A percentile compares a stretch with the other conserved stretches of the same genome.
These are phyloP conservation scores for Suillus plorans DNA, from an alignment of 768 basidiomycete genomes.

Conservation along the genomic window DNA sequence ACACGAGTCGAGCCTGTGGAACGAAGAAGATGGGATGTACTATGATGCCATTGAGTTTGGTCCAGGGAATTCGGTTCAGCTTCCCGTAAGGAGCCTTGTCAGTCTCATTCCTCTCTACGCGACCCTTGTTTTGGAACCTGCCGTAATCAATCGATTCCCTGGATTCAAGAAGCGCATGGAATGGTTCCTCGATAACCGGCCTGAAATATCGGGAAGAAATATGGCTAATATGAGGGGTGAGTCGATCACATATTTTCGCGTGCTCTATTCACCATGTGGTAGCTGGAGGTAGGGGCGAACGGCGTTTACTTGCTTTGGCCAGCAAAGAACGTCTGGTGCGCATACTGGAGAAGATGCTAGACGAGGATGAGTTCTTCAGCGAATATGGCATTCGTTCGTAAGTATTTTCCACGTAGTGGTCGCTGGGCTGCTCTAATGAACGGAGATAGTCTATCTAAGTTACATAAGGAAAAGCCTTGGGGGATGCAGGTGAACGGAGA, in stretches of 20 bases:
- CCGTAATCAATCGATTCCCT: slow-evolving; percentile 85
- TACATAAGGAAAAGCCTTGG: slow-evolving; percentile 92
- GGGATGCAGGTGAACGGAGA: slow-evolving; percentile 93
- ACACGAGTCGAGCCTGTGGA: slow-evolving; percentile 85
- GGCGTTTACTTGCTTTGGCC: slow-evolving; percentile 84
- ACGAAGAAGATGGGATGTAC: slow-evolving; percentile 96
- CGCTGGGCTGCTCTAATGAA: slow-evolving; percentile 11
- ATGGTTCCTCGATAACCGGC: slow-evolving; percentile 96
- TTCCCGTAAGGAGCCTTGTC: slow-evolving; percentile 92
- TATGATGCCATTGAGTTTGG: slow-evolving; percentile 96
- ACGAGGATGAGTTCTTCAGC: slow-evolving; percentile 95
- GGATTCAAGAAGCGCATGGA: slow-evolving; percentile 99
- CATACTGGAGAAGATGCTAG: slow-evolving; percentile 95
- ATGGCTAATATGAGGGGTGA: slow-evolving; percentile 94
- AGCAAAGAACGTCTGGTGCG: slow-evolving; percentile 86
- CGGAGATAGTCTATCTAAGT: slow-evolving; percentile 72
- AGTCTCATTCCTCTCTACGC: slow-evolving; percentile 98
- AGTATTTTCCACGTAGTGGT: slow-evolving; percentile 25
- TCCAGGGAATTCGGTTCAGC: slow-evolving; percentile 77
- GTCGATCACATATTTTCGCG: slow-evolving; percentile 8
- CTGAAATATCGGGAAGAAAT: slow-evolving; percentile 83
- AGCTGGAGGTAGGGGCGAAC: slow-evolving; percentile 75
- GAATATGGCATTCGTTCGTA: slow-evolving; percentile 96
- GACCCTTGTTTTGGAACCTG: slow-evolving; percentile 90
- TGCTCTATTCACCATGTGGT: slow-evolving; percentile 9